Evolutionary conservation across 495 filamentous ascomycete genomes (phyloP).

Genomic region (Cercophora scortea): DNA sequence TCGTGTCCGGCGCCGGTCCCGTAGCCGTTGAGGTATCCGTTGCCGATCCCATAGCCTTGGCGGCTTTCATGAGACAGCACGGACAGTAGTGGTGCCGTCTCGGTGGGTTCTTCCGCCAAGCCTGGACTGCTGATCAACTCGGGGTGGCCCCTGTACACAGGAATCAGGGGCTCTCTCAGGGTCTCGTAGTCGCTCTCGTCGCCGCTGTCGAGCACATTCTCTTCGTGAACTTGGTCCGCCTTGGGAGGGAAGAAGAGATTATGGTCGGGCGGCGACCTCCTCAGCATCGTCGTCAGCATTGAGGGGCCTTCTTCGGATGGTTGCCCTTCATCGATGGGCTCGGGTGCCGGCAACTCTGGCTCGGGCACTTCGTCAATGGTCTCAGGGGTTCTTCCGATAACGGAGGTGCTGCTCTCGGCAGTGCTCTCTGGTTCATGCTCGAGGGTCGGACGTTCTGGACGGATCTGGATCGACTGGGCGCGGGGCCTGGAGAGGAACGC

Average conservation of each 20-base stretch:
- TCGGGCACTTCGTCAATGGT: conserved; percentile 57
- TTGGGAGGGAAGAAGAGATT: conserved; percentile 6
- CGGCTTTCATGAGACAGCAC: conserved; percentile 15
- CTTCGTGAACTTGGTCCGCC: conserved; percentile 12
- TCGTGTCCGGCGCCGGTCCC: conserved; percentile 6
- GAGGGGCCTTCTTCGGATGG: conserved; percentile 41
- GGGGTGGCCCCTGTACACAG: no score
- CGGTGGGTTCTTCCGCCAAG: conserved; percentile 17
- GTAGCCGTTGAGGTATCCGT: conserved; percentile 4
- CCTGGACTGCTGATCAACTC: background rate
- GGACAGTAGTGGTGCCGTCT: conserved; percentile 30
- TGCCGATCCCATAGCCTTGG: conserved; percentile 14
- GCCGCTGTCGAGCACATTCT: conserved; percentile 16
- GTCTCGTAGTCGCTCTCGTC: conserved; percentile 11
- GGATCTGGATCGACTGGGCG: conserved; percentile 21
- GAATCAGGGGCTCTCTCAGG: no score
- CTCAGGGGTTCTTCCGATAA: conserved; percentile 16
- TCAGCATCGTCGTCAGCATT: conserved; percentile 57
- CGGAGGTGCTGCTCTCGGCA: background rate
- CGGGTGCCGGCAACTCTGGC: conserved; percentile 52
- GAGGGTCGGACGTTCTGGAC: conserved; percentile 7
- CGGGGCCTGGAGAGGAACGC: conserved; percentile 32
- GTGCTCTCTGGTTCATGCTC: conserved; percentile 8
- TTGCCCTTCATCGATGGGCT: conserved; percentile 19
- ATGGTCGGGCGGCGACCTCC: conserved; percentile 37